A percentile compares a stretch with the other conserved stretches of the same genome.
phyloP scores from a whole-genome alignment of 75 land plant genomes.

The Pinus taeda region DNA sequence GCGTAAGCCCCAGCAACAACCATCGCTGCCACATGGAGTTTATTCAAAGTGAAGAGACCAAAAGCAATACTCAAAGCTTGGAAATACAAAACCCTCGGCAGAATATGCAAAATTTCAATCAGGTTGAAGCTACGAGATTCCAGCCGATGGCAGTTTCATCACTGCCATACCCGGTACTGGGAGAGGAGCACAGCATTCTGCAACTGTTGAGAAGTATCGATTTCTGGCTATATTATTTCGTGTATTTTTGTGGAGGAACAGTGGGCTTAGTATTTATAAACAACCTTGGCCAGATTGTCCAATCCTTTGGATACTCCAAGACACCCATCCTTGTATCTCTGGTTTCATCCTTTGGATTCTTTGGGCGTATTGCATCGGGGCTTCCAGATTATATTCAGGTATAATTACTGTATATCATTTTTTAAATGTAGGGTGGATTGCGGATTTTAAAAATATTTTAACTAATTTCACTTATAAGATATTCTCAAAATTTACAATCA shows the following conservation, averaged over 20 bases:
- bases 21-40: slow-evolving; percentile 16
- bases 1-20: slow-evolving; percentile 8
- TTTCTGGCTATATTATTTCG: slow-evolving; percentile 57
- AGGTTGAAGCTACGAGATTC: background rate
- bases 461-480: background rate
- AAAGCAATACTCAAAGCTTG: background rate
- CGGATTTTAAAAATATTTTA: background rate
- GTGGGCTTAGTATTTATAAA: slow-evolving; percentile 63
- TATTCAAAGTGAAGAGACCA: background rate
- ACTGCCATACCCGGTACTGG: slow-evolving; percentile 8
- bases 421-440: too few species aligned
- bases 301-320: slow-evolving; percentile 38
- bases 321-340: slow-evolving; percentile 28
- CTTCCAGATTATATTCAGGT: slow-evolving; percentile 38
- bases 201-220: slow-evolving; percentile 30
- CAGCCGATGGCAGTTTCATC: background rate
- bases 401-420: background rate
- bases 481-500: too few species aligned
- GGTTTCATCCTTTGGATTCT: slow-evolving; percentile 61
- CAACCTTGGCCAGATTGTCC: slow-evolving; percentile 63
- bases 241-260: slow-evolving; percentile 63
- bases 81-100: slow-evolving; percentile 4
- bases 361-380: slow-evolving; percentile 68
- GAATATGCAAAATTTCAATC: background rate
- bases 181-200: slow-evolving; percentile 49